A percentile compares a stretch with the other conserved stretches of the same genome.
Conservation (phyloP, 768 basidiomycete genomes). For the Gymnopilus junonius region DNA sequence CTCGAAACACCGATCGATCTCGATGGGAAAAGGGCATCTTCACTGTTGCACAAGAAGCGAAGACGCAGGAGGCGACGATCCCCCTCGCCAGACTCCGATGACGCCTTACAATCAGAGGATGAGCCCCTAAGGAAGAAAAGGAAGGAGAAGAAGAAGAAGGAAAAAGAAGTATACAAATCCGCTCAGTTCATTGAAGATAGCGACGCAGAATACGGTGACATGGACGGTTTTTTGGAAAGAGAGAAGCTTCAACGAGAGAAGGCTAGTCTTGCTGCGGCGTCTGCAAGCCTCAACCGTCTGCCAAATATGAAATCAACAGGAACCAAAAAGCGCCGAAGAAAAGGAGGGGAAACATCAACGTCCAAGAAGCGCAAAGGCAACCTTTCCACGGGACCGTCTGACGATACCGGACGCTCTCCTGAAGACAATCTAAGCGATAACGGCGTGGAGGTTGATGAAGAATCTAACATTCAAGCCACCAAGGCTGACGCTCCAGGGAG, state of each 20-base stretch:
- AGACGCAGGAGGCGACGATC: conserved; percentile 56
- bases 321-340: conserved; percentile 51
- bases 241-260: conserved; percentile 68
- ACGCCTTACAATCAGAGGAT: conserved; percentile 37
- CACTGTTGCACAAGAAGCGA: conserved; percentile 71
- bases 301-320: conserved; percentile 56
- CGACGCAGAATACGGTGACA: conserved; percentile 81
- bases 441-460: conserved; percentile 28
- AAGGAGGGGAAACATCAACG: conserved; percentile 29
- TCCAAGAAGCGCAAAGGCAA: conserved; percentile 40
- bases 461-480: conserved; percentile 6
- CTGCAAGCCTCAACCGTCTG: conserved; percentile 46
- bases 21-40: conserved; percentile 73
- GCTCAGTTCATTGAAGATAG: conserved; percentile 93
- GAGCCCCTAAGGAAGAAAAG: conserved; percentile 52
- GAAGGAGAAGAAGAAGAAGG: conserved; percentile 70
- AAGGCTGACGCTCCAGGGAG: not conserved
- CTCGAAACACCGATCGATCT: conserved; percentile 81
- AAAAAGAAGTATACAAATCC: conserved; percentile 71
- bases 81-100: conserved; percentile 48
- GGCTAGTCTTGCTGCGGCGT: conserved; percentile 49
- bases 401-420: conserved; percentile 7
- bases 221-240: conserved; percentile 80
- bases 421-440: conserved; percentile 24
- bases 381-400: conserved; percentile 21